These are phyloP conservation scores for Limnomonas spitsbergensis DNA, from an alignment of 139 green algal genomes.

Conservation along the genomic window DNA sequence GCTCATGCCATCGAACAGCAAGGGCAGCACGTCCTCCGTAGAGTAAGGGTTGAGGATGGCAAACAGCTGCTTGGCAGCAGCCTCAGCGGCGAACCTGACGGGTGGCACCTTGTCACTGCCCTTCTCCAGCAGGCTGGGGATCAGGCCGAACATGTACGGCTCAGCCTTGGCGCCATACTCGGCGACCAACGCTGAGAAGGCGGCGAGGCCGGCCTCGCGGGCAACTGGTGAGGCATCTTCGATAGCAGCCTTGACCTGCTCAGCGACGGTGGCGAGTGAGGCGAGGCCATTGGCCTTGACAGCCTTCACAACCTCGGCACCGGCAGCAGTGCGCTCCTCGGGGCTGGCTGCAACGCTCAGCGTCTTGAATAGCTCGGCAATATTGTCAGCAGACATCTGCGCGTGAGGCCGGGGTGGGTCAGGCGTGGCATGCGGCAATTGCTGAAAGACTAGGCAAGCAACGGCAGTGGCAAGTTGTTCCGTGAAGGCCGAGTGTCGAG, in stretches of 20 bases:
- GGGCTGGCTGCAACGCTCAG: slow-evolving; percentile 4
- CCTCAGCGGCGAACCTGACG: slow-evolving; percentile 50
- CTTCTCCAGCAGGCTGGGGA: slow-evolving; percentile 58
- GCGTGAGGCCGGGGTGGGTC: too few relatives aligned
- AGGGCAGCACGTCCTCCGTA: slow-evolving; percentile 34
- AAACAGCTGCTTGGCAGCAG: slow-evolving; percentile 32
- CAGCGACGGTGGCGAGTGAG: slow-evolving; percentile 1
- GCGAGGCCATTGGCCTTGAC: slow-evolving; percentile 12
- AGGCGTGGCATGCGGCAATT: too few relatives aligned
- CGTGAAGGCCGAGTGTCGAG: too few relatives aligned
- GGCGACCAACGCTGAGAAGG: not conserved
- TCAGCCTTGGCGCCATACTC: slow-evolving; percentile 45
- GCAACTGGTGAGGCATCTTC: not conserved
- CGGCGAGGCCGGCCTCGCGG: not conserved
- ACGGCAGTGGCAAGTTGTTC: too few relatives aligned
- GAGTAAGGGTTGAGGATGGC: slow-evolving; percentile 27
- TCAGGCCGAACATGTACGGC: slow-evolving; percentile 62
- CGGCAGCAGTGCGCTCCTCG: slow-evolving; percentile 2
- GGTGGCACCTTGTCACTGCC: slow-evolving; percentile 66
- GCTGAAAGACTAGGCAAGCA: too few relatives aligned
- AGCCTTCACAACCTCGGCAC: not conserved
- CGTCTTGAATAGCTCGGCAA: slow-evolving; percentile 22
- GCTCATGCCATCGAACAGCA: slow-evolving; percentile 66
- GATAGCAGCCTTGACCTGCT: not conserved
- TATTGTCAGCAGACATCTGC: not conserved